Evolutionary conservation across 1,284 basidiomycete genomes (phyloP).

Genomic region (Marasmius sp.): DNA sequence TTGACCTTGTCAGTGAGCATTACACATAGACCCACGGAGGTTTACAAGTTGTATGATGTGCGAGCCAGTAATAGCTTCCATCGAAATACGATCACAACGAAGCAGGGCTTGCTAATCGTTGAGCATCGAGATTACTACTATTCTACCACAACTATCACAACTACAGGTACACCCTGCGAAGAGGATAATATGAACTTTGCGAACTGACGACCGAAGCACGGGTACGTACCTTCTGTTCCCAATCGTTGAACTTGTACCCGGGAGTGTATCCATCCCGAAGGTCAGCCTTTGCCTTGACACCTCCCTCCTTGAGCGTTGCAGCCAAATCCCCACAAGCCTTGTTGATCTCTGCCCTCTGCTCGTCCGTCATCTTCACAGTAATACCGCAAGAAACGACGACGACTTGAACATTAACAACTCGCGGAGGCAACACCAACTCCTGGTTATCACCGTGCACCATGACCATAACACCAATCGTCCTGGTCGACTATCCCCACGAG

Average conservation of each 20-base stretch:
- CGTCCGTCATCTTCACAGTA: conserved; percentile 77
- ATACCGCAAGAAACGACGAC: conserved; percentile 94
- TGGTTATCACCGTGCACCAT: conserved; percentile 99
- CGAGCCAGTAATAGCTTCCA: too few relatives aligned
- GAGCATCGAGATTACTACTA: too few relatives aligned
- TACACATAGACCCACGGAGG: too few relatives aligned
- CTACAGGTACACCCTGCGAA: conserved; percentile 77
- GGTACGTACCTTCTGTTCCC: conserved; percentile 86
- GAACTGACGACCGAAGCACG: background rate
- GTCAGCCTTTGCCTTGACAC: conserved; percentile 88
- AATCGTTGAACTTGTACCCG: conserved; percentile 99
- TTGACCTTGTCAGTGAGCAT: too few relatives aligned
- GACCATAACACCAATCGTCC: conserved; percentile 97
- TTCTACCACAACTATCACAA: too few relatives aligned
- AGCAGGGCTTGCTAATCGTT: too few relatives aligned
- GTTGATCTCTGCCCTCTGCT: conserved; percentile 74
- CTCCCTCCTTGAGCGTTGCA: conserved; percentile 66
- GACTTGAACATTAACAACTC: conserved; percentile 92
- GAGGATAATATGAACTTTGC: conserved; percentile 6
- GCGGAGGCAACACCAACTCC: conserved; percentile 92
- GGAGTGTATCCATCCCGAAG: conserved; percentile 95
- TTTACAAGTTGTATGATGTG: too few relatives aligned
- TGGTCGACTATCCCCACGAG: conserved; percentile 97
- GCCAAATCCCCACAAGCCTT: conserved; percentile 78
- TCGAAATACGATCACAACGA: too few relatives aligned